Conservation (phyloP, 2,329 filamentous ascomycete genomes). For the Fusarium bulbicola region DNA sequence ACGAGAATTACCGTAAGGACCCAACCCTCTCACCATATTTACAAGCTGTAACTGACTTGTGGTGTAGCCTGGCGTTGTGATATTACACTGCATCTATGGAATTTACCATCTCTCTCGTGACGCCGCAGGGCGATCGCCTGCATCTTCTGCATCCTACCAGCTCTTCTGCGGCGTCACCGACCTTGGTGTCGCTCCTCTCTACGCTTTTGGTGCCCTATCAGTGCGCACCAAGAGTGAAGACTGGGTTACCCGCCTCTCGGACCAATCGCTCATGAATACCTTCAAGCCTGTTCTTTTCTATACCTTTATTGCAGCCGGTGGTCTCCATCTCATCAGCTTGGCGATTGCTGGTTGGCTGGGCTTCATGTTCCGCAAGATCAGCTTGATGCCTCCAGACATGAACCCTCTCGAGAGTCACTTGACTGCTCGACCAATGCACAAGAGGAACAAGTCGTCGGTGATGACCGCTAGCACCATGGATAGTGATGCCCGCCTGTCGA, state of each 20-base stretch:
- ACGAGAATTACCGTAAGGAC: conserved; percentile 76
- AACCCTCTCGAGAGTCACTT: conserved; percentile 90
- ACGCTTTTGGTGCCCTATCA: conserved; percentile 62
- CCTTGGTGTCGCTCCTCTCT: conserved; percentile 63
- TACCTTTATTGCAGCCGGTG: conserved; percentile 68
- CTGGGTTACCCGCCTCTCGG: conserved; percentile 76
- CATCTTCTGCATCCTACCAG: conserved; percentile 88
- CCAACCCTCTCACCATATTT: background rate
- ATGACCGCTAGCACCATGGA: conserved; percentile 55
- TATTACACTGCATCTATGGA: conserved; percentile 77
- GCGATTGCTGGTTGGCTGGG: conserved; percentile 78
- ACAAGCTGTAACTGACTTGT: conserved; percentile 11
- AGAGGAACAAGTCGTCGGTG: conserved; percentile 74
- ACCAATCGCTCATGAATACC: conserved; percentile 63
- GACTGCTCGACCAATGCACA: conserved; percentile 76
- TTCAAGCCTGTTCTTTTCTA: conserved; percentile 76
- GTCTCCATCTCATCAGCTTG: conserved; percentile 76
- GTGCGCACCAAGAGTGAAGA: conserved; percentile 53
- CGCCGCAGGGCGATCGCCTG: conserved; percentile 75
- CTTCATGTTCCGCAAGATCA: conserved; percentile 83
- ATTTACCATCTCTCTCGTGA: conserved; percentile 82
- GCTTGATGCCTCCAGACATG: conserved; percentile 87
- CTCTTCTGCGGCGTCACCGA: conserved; percentile 83
- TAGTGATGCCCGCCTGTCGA: conserved; percentile 69
- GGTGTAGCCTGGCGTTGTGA: conserved; percentile 76